A percentile compares a stretch with the other conserved stretches of the same genome.
phyloP scores from a whole-genome alignment of 805 yeast genomes.

The Yamadazyma tumulicola region DNA sequence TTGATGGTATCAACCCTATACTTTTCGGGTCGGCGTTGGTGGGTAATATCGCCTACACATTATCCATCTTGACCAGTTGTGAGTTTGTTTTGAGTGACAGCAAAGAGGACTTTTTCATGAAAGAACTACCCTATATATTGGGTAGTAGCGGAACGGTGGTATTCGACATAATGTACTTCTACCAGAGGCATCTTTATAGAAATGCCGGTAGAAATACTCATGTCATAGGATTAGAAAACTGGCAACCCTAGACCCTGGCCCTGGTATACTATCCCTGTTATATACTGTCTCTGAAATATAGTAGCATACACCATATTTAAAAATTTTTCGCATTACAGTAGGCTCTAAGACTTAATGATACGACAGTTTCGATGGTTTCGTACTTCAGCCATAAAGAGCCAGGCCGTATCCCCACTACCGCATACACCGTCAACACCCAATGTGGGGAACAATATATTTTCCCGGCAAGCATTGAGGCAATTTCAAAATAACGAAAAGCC shows the following conservation, averaged over 20 bases:
- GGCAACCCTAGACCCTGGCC: conserved; percentile 1
- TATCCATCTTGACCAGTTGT: conserved; percentile 69
- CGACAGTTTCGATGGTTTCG: conserved; percentile 4
- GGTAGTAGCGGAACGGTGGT: conserved; percentile 85
- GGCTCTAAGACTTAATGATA: not conserved
- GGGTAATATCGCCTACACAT: conserved; percentile 75
- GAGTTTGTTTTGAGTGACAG: conserved; percentile 36
- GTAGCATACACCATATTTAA: not conserved
- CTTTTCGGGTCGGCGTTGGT: conserved; percentile 73
- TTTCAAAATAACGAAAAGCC: no score
- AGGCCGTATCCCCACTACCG: no score
- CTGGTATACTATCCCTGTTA: no score
- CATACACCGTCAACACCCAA: conserved; percentile 2
- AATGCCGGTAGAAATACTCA: conserved; percentile 17
- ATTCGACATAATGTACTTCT: conserved; percentile 70
- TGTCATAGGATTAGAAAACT: conserved; percentile 18
- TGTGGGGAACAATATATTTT: conserved; percentile 12
- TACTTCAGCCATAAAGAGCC: not conserved
- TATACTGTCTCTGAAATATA: no score
- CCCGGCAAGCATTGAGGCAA: conserved; percentile 7
- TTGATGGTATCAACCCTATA: conserved; percentile 80
- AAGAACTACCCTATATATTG: conserved; percentile 75
- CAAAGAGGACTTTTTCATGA: conserved; percentile 47
- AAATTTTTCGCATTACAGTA: not conserved
- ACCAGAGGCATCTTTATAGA: conserved; percentile 47